Evolutionary conservation across 106 monocot genomes (phyloP).

Genomic region (Apostasia shenzhenica): DNA sequence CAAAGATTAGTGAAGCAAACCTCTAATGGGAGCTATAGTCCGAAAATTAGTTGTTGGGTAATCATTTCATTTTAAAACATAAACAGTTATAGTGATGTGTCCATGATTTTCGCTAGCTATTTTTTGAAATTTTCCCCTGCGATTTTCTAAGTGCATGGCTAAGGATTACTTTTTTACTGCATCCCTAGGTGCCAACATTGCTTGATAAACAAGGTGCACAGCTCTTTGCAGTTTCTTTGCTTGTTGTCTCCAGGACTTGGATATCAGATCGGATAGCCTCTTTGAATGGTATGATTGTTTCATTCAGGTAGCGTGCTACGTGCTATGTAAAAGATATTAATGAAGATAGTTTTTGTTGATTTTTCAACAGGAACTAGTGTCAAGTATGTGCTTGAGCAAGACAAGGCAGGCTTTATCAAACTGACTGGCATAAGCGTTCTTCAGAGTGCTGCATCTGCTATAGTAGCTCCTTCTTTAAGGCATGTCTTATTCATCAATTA

Average conservation of each 20-base stretch:
- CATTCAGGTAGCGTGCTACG: no score
- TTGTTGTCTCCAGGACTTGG: conserved; percentile 93
- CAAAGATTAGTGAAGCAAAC: no score
- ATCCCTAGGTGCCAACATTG: conserved; percentile 67
- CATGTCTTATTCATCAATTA: conserved; percentile 9
- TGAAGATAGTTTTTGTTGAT: not conserved
- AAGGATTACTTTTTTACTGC: conserved; percentile 1
- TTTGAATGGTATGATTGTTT: conserved; percentile 65
- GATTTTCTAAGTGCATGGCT: not conserved
- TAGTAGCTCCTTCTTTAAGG: conserved; percentile 96
- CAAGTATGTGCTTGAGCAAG: conserved; percentile 93
- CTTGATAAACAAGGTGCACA: conserved; percentile 93
- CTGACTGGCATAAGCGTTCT: conserved; percentile 82
- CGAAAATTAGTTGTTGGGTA: no score
- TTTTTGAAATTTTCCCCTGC: no score
- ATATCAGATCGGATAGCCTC: conserved; percentile 99
- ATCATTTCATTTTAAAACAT: no score
- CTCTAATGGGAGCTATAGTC: no score
- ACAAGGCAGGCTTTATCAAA: conserved; percentile 83
- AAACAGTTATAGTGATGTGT: no score
- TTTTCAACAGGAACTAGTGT: conserved; percentile 80
- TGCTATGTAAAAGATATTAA: not conserved
- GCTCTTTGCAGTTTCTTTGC: conserved; percentile 78
- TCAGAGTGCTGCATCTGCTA: conserved; percentile 91
- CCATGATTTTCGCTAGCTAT: no score